These are phyloP conservation scores for Kuraishia ogatae DNA, from an alignment of 805 yeast species.

Conservation along the genomic window DNA sequence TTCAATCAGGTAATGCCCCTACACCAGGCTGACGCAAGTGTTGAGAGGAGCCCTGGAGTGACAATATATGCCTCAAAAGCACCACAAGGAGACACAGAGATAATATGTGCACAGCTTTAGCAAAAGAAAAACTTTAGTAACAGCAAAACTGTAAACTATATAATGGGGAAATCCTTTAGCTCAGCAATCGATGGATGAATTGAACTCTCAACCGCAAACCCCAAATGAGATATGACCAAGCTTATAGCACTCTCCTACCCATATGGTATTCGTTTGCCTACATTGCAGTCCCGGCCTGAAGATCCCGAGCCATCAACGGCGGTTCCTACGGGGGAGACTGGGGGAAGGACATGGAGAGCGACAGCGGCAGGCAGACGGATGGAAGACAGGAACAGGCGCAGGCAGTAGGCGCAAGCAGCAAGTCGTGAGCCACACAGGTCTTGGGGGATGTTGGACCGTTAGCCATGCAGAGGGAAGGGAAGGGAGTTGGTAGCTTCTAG, in stretches of 20 bases:
- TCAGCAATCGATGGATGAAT: too few species aligned
- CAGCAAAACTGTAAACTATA: too few species aligned
- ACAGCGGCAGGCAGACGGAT: not conserved
- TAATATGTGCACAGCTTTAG: too few species aligned
- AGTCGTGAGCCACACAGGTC: not conserved
- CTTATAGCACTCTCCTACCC: not conserved
- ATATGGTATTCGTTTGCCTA: not conserved
- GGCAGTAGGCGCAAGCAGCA: not conserved
- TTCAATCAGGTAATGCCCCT: not conserved
- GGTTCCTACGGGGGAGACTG: not conserved
- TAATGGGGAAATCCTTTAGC: too few species aligned
- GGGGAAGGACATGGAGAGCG: not conserved
- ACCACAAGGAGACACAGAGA: not conserved
- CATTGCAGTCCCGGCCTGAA: not conserved
- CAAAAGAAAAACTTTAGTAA: too few species aligned
- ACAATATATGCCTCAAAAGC: not conserved
- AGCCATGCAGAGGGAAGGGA: not conserved
- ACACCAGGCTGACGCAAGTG: too few species aligned
- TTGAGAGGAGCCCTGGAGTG: not conserved
- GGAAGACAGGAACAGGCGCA: not conserved
- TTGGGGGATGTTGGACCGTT: not conserved
- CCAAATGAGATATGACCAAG: too few species aligned
- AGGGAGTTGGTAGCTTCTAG: too few species aligned
- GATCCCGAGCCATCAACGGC: not conserved
- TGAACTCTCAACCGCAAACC: too few species aligned